These are phyloP conservation scores for Flaveria floridana DNA, from an alignment of 140 eudicot genomes.

Conservation along the genomic window DNA sequence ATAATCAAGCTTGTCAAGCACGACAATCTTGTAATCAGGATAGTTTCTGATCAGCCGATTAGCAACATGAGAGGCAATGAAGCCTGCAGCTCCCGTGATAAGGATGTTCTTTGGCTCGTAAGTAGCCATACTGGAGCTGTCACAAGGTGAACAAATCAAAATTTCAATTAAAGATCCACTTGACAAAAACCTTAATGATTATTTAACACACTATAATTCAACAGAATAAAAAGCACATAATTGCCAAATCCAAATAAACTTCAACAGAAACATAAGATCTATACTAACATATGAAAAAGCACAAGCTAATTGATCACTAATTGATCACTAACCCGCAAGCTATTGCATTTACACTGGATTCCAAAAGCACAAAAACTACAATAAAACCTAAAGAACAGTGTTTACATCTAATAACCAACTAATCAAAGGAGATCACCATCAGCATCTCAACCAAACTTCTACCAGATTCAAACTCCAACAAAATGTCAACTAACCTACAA, in stretches of 20 bases:
- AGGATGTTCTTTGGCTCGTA: constrained; percentile 69
- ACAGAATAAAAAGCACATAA: constrained; percentile 17
- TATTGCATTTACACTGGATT: constrained; percentile 10
- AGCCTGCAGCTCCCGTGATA: constrained; percentile 73
- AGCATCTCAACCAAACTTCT: constrained; percentile 22
- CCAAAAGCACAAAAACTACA: constrained; percentile 6
- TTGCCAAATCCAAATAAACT: neutral
- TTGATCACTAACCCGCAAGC: constrained; percentile 18
- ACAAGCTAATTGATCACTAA: constrained; percentile 17
- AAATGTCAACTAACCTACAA: constrained; percentile 11
- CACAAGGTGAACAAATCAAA: constrained; percentile 27
- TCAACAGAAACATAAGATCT: constrained; percentile 11
- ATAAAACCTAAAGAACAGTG: constrained; percentile 8
- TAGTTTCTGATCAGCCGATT: constrained; percentile 65
- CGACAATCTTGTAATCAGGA: constrained; percentile 85
- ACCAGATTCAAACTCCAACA: constrained; percentile 15
- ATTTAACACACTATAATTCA: constrained; percentile 15
- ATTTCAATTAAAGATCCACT: constrained; percentile 10
- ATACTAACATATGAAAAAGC: neutral
- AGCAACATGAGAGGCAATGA: constrained; percentile 94
- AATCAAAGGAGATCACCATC: constrained; percentile 10
- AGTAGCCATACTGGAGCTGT: constrained; percentile 52
- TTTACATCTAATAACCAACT: constrained; percentile 16
- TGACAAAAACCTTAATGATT: neutral
- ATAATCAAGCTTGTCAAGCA: constrained; percentile 89